phyloP scores from a whole-genome alignment of 2,329 filamentous ascomycete species.

The Dactylonectria estremocensis region DNA sequence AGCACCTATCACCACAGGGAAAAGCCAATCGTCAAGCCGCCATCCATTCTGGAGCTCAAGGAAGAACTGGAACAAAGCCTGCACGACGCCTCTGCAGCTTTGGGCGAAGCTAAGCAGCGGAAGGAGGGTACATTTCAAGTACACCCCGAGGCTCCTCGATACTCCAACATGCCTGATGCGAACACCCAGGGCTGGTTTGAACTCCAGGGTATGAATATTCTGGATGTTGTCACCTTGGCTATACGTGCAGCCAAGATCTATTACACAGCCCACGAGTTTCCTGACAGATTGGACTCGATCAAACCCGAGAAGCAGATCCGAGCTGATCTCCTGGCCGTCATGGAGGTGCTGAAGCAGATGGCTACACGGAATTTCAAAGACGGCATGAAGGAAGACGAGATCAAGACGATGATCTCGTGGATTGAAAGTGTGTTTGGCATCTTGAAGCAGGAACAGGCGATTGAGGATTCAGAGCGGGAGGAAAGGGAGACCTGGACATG shows the following conservation, averaged over 20 bases:
- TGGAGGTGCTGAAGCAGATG: slow-evolving; percentile 94
- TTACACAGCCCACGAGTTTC: slow-evolving; percentile 92
- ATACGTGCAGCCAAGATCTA: slow-evolving; percentile 97
- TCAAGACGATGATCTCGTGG: slow-evolving; percentile 83
- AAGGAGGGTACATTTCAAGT: slow-evolving; percentile 52
- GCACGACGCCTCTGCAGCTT: slow-evolving; percentile 76
- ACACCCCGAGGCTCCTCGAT: slow-evolving; percentile 48
- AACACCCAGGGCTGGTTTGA: slow-evolving; percentile 82
- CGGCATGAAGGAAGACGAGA: slow-evolving; percentile 85
- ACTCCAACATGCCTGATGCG: slow-evolving; percentile 60
- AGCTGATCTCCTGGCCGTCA: slow-evolving; percentile 85
- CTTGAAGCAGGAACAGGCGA: slow-evolving; percentile 81
- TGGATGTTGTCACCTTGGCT: slow-evolving; percentile 94
- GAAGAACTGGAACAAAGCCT: slow-evolving; percentile 76
- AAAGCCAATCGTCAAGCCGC: slow-evolving; percentile 86
- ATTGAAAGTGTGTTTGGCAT: slow-evolving; percentile 83
- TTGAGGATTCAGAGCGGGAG: slow-evolving; percentile 80
- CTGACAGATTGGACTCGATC: slow-evolving; percentile 87
- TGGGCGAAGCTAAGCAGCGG: slow-evolving; percentile 70
- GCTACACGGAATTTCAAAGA: slow-evolving; percentile 88
- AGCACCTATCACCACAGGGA: slow-evolving; percentile 94
- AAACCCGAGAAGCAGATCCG: slow-evolving; percentile 90
- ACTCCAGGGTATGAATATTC: slow-evolving; percentile 90
- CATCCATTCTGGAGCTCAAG: slow-evolving; percentile 85
- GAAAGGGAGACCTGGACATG: slow-evolving; percentile 85